These are phyloP conservation scores for Citrus unshiu DNA, from an alignment of 345 rosid species.

Conservation along the genomic window DNA sequence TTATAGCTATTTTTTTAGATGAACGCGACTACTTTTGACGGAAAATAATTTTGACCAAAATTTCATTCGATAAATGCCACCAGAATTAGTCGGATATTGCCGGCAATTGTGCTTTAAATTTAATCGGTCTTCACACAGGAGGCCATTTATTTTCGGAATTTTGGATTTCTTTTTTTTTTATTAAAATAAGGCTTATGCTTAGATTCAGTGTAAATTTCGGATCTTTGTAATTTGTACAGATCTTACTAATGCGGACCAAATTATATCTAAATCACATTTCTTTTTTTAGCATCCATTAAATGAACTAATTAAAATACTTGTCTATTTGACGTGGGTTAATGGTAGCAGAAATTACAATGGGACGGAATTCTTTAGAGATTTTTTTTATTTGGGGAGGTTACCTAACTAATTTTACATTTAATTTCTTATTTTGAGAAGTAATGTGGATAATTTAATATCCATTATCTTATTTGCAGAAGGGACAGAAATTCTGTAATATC, in stretches of 20 bases:
- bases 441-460: background rate
- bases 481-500: too few species aligned
- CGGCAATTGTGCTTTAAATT: conserved; percentile 6
- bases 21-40: conserved; percentile 38
- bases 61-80: too few species aligned
- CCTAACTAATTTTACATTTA: background rate
- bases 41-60: conserved; percentile 31
- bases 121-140: background rate
- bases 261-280: background rate
- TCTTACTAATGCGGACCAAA: background rate
- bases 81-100: conserved; percentile 20
- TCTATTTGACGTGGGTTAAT: too few species aligned
- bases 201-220: background rate
- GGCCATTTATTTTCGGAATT: conserved; percentile 12
- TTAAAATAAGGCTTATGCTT: background rate
- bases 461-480: too few species aligned
- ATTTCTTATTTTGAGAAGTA: background rate
- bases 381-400: background rate
- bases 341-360: too few species aligned
- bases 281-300: background rate
- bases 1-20: conserved; percentile 4
- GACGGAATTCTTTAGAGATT: too few species aligned
- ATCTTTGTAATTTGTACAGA: background rate
- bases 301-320: background rate
- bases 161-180: background rate